phyloP scores from a whole-genome alignment of 78 protist species.

The slime mould (Dictyostelium discoideum) region dicty_2.7 NC_007090.3:2961501-2962000 shows the following conservation, averaged over 20 bases:
- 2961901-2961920: not conserved
- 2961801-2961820: not conserved
- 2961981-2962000: not conserved
- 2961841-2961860: not conserved
- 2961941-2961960: not conserved
- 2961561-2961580: not conserved
- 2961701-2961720: not conserved
- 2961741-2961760: not conserved
- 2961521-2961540: too few species aligned
- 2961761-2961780: not conserved
- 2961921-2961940: not conserved
- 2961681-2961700: not conserved
- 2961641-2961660: not conserved
- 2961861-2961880: not conserved
- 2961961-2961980: not conserved
- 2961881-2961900: constrained; percentile 4
- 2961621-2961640: not conserved
- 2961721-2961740: not conserved
- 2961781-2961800: not conserved
- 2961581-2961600: not conserved
- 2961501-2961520: too few species aligned
- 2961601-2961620: not conserved
- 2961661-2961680: not conserved
- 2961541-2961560: too few species aligned
- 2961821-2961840: not conserved